phyloP scores from a whole-genome alignment of 208 protist species.

The Angomonas ambiguus region DNA sequence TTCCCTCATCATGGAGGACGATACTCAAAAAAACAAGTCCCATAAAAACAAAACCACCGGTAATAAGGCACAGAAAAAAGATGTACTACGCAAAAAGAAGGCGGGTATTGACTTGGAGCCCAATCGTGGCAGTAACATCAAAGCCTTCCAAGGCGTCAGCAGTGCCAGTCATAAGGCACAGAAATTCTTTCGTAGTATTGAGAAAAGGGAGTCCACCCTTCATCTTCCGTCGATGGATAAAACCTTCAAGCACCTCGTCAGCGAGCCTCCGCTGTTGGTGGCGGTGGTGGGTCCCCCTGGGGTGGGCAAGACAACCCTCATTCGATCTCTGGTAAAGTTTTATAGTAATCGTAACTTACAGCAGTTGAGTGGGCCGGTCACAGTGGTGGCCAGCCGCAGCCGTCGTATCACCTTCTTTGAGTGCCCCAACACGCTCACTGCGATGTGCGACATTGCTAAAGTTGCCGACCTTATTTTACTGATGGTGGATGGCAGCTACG shows the following conservation, averaged over 20 bases:
- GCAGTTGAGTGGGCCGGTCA: conserved; percentile 96
- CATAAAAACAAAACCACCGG: conserved; percentile 86
- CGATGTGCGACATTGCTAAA: conserved; percentile 99
- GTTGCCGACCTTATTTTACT: conserved; percentile 97
- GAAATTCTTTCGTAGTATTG: conserved; percentile 75
- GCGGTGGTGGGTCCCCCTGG: conserved; percentile 96
- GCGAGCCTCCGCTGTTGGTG: conserved; percentile 93
- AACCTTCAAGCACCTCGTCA: conserved; percentile 69
- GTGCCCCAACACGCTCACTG: conserved; percentile 96
- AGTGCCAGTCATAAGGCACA: conserved; percentile 73
- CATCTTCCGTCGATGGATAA: conserved; percentile 85
- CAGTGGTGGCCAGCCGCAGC: conserved; percentile 91
- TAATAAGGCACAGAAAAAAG: conserved; percentile 85
- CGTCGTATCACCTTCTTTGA: conserved; percentile 98
- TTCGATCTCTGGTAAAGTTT: conserved; percentile 97
- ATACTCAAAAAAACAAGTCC: conserved; percentile 85
- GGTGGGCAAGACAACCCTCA: conserved; percentile 97
- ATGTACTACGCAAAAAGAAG: conserved; percentile 84
- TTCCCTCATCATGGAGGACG: conserved; percentile 35
- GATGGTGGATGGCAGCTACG: conserved; percentile 97
- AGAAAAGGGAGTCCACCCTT: conserved; percentile 81
- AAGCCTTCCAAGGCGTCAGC: conserved; percentile 86
- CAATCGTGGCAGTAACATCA: conserved; percentile 87
- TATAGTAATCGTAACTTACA: conserved; percentile 95
- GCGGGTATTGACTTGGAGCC: conserved; percentile 86